Evolutionary conservation across 257 asterid genomes (phyloP), one percentile per base, ranked within the genome.

Genomic region (Leonotis leonurus): DNA sequence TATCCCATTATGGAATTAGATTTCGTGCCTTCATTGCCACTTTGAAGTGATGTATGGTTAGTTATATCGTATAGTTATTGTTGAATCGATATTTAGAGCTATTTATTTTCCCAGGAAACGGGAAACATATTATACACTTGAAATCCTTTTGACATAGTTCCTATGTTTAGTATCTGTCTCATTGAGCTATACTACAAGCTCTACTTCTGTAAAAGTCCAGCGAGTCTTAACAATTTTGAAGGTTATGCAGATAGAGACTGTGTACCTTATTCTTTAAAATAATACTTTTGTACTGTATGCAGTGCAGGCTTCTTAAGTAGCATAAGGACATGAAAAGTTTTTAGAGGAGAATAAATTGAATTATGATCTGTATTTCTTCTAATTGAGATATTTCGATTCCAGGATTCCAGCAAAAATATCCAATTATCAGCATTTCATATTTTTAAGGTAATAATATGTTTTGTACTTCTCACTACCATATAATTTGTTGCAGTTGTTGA

Each of bases 401-500:
- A 93, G 99, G 99, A 89, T 77, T 78, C 96, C 8, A 93, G 97
- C 92, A 93, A 83, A 85, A 93, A 83, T 72, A 93, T 93, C 58
- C 99, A 89, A 75, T 67, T 89, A 43, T 89, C 94, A 14, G 97
- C 96, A 70, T 93, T 93, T 79, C 99, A 93, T 75, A 83, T 93
- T 69, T 93, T 93, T 85, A 93, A 93, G 97, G 99, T 86, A 78
- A n/a, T 86, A 78, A 64, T 56, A 43, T 46, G 16, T 26, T n/a
- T 65, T 64, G 65, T 55, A 65, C 24, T 60, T 60, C 55, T 43
- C 10, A 16, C 55, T 26, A 29, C 64, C 25, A 6, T 58, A 22
- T 17, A 18, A 17, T 49, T 39, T 41, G 17, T 35, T 65, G 17
- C 37, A 36, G 35, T 17, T 27, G 26, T 40, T 35, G 53, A 10